A percentile compares a stretch with the other conserved stretches of the same genome.
Conservation (phyloP, 352 stramenopile genomes). For the Pythium rishiriense region DNA sequence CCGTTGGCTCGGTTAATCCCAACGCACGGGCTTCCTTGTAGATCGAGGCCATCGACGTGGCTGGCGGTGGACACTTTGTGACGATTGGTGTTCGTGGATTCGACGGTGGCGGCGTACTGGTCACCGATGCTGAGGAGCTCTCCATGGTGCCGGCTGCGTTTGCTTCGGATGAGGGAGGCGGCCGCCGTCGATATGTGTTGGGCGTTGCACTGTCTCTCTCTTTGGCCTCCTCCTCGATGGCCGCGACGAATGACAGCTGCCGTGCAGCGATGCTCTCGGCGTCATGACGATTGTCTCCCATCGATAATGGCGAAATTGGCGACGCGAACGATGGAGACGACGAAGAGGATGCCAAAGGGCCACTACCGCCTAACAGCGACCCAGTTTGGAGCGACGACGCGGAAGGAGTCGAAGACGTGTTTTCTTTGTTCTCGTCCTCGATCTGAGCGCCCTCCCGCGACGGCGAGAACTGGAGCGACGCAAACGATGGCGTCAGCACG, state of each 20-base stretch:
- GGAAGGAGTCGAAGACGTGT: not conserved
- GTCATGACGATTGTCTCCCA: not conserved
- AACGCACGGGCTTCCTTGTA: conserved; percentile 42
- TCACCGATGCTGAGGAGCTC: not conserved
- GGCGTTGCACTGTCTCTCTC: conserved; percentile 1
- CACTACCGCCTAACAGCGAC: conserved; percentile 19
- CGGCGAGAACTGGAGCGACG: conserved; percentile 23
- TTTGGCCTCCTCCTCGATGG: conserved; percentile 47
- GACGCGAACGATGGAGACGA: not conserved
- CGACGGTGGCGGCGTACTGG: not conserved
- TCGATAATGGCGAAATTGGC: not conserved
- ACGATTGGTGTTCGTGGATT: not conserved
- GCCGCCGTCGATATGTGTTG: not conserved
- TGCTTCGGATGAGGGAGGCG: not conserved
- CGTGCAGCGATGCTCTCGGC: conserved; percentile 32
- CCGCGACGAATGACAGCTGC: conserved; percentile 53
- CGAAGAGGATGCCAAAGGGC: conserved; percentile 1
- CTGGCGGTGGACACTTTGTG: not conserved
- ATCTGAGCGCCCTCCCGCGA: conserved; percentile 12
- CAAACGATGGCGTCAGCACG: conserved; percentile 24
- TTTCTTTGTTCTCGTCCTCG: conserved; percentile 33
- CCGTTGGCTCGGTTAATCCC: conserved; percentile 32
- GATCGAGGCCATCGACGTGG: conserved; percentile 38
- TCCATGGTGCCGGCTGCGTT: not conserved
- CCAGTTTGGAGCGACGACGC: conserved; percentile 24